These are phyloP conservation scores for Aspergillus spinulosporus DNA, from an alignment of 2,329 filamentous ascomycete species.

Conservation along the genomic window DNA sequence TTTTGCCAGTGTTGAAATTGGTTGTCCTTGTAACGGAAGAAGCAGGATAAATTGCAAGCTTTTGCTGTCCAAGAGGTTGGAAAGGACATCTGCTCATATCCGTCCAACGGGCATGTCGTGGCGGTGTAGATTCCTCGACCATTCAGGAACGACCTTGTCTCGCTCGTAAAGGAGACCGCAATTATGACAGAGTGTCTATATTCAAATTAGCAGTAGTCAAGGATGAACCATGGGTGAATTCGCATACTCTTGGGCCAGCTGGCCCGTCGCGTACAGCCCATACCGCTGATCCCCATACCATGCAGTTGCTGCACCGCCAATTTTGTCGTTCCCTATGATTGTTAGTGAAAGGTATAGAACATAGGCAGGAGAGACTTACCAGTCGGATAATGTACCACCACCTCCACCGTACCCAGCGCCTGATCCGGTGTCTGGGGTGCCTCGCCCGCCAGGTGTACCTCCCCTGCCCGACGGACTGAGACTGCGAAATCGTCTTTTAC, in stretches of 20 bases:
- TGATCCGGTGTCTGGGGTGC: slow-evolving; percentile 70
- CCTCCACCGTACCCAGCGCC: slow-evolving; percentile 69
- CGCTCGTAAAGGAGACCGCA: slow-evolving; percentile 88
- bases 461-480: slow-evolving; percentile 74
- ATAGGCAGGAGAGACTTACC: slow-evolving; percentile 29
- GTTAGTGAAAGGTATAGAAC: slow-evolving; percentile 10
- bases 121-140: slow-evolving; percentile 69
- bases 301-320: slow-evolving; percentile 89
- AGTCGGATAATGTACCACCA: slow-evolving; percentile 66
- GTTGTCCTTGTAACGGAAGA: not conserved
- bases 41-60: not conserved
- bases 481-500: slow-evolving; percentile 89
- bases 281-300: slow-evolving; percentile 82
- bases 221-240: slow-evolving; percentile 9
- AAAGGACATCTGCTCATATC: not conserved
- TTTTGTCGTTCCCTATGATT: slow-evolving; percentile 66
- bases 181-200: slow-evolving; percentile 83
- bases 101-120: slow-evolving; percentile 43
- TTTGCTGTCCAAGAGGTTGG: not conserved
- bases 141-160: slow-evolving; percentile 77
- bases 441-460: slow-evolving; percentile 67
- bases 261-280: slow-evolving; percentile 96
- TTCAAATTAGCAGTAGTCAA: slow-evolving; percentile 19
- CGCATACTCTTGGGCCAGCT: slow-evolving; percentile 72
- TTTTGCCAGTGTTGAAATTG: not conserved